A percentile compares a stretch with the other conserved stretches of the same genome.
Conservation (phyloP, 306 rosid genomes). For the Hippophae gyantsensis region DNA sequence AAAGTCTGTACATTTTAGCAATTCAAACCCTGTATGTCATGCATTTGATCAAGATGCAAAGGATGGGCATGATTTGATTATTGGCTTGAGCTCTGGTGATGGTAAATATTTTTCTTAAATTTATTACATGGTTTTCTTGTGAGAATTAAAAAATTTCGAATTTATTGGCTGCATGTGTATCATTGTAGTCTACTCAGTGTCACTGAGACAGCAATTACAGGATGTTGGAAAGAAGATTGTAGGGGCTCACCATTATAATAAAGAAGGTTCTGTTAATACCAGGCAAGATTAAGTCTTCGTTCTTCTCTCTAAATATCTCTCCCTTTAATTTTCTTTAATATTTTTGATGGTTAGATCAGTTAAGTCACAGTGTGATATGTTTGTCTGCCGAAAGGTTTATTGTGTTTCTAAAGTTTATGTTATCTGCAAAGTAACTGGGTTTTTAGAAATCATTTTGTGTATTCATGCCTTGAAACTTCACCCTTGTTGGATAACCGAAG, state of each 20-base stretch:
- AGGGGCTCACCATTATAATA: slow-evolving; percentile 89
- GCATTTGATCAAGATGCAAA: slow-evolving; percentile 86
- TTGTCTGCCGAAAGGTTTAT: too few species aligned
- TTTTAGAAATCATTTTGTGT: too few species aligned
- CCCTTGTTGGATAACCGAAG: too few species aligned
- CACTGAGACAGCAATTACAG: slow-evolving; percentile 97
- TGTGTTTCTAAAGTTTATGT: too few species aligned
- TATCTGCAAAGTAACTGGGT: too few species aligned
- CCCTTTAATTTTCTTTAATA: background rate
- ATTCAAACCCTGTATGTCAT: slow-evolving; percentile 80
- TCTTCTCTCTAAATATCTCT: background rate
- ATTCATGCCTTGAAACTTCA: too few species aligned
- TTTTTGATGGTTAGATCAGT: too few species aligned
- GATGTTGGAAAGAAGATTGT: slow-evolving; percentile 97
- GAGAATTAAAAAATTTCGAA: slow-evolving; percentile 24
- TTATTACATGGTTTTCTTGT: slow-evolving; percentile 9
- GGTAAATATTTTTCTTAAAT: slow-evolving; percentile 37
- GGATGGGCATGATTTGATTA: slow-evolving; percentile 96
- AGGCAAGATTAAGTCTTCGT: slow-evolving; percentile 42
- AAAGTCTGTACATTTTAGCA: slow-evolving; percentile 89
- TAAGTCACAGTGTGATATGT: too few species aligned
- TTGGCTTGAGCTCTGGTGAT: slow-evolving; percentile 85
- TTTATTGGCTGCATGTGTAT: slow-evolving; percentile 26
- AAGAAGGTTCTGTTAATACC: slow-evolving; percentile 85
- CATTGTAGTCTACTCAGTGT: slow-evolving; percentile 87